A percentile compares a stretch with the other conserved stretches of the same genome.
phyloP scores from a whole-genome alignment of 2,329 filamentous ascomycete species.

The Grosmannia huntii region DNA sequence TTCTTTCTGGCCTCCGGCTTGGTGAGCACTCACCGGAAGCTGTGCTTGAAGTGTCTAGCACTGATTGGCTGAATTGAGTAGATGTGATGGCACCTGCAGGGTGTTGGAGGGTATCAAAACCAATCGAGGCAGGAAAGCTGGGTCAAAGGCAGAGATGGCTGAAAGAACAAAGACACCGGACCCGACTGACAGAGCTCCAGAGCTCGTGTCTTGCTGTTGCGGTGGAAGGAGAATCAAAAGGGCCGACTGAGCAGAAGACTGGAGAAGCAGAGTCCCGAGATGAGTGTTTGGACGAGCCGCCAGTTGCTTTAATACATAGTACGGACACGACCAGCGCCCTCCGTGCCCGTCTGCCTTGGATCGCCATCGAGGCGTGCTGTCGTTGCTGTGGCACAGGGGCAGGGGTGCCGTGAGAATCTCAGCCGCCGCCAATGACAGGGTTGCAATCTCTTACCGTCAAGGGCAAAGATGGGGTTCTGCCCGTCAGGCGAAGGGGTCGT shows the following conservation, averaged over 20 bases:
- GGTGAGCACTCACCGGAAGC: not conserved
- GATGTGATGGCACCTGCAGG: not conserved
- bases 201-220: constrained; percentile 6
- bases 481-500: no score
- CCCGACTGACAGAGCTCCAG: constrained; percentile 9
- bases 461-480: not conserved
- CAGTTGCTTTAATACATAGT: constrained; percentile 3
- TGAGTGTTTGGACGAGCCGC: constrained; percentile 2
- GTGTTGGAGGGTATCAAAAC: not conserved
- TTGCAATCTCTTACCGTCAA: not conserved
- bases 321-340: not conserved
- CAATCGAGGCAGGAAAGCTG: not conserved
- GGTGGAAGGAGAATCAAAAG: constrained; percentile 5
- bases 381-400: not conserved
- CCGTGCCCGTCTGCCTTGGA: not conserved
- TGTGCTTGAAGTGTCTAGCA: constrained; percentile 6
- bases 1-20: no score
- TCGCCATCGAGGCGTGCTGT: not conserved
- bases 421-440: not conserved
- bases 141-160: not conserved
- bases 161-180: not conserved
- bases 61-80: constrained; percentile 1
- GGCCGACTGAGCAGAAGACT: not conserved
- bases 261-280: not conserved
- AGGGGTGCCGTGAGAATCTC: not conserved